A percentile compares a stretch with the other conserved stretches of the same genome.
These are phyloP conservation scores for Penicillium fimorum DNA, from an alignment of 495 filamentous ascomycete genomes.

Conservation along the genomic window DNA sequence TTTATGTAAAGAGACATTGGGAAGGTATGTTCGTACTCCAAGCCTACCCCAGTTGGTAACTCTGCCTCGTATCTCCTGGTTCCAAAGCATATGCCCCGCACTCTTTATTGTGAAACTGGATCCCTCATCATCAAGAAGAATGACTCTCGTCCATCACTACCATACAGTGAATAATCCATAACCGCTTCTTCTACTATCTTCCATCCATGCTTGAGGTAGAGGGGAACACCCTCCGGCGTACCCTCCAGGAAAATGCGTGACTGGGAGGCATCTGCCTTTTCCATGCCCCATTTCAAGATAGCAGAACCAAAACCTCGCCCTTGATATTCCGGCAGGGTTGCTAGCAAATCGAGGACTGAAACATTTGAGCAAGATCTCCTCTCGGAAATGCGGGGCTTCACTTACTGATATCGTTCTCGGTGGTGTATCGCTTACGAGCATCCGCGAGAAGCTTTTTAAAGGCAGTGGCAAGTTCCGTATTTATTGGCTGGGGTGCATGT, in stretches of 20 bases:
- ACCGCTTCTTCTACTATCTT: slow-evolving; percentile 36
- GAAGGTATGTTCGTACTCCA: no score
- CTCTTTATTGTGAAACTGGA: slow-evolving; percentile 9
- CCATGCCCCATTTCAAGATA: slow-evolving; percentile 50
- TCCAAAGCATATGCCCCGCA: neutral
- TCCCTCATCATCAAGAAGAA: slow-evolving; percentile 30
- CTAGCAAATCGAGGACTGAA: slow-evolving; percentile 45
- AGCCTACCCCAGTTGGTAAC: neutral
- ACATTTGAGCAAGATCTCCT: neutral
- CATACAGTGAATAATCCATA: slow-evolving; percentile 33
- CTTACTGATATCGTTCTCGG: slow-evolving; percentile 27
- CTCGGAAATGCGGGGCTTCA: neutral
- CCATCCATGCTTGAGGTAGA: slow-evolving; percentile 59
- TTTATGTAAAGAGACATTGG: no score
- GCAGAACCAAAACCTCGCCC: slow-evolving; percentile 49
- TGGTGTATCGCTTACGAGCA: slow-evolving; percentile 17
- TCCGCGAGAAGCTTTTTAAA: slow-evolving; percentile 21
- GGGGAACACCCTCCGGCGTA: slow-evolving; percentile 45
- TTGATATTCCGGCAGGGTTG: slow-evolving; percentile 45
- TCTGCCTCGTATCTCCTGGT: neutral
- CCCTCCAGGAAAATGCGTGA: slow-evolving; percentile 54
- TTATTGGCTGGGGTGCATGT: slow-evolving; percentile 26
- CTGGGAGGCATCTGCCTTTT: slow-evolving; percentile 48
- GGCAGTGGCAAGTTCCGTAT: slow-evolving; percentile 9
- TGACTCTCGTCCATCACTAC: slow-evolving; percentile 14